These are phyloP conservation scores for Sinapis alba DNA, from an alignment of 441 rosid species.

Conservation along the genomic window DNA sequence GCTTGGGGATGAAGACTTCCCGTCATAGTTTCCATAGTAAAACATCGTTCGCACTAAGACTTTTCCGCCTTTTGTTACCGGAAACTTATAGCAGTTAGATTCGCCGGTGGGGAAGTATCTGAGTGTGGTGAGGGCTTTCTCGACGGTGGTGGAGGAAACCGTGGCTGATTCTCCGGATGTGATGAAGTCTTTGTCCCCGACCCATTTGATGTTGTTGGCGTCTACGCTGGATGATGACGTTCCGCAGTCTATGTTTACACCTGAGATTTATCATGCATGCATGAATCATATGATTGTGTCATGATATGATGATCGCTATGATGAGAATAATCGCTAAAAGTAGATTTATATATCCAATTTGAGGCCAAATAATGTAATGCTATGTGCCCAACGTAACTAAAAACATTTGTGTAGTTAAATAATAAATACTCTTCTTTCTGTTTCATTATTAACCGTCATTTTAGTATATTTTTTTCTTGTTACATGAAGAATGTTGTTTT, in stretches of 20 bases:
- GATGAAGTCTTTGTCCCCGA: slow-evolving; percentile 48
- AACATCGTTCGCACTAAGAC: slow-evolving; percentile 41
- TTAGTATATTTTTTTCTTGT: too few relatives aligned
- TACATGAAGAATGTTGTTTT: too few relatives aligned
- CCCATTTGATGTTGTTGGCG: slow-evolving; percentile 42
- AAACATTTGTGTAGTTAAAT: not conserved
- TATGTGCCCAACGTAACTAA: not conserved
- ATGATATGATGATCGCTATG: not conserved
- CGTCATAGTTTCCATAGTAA: slow-evolving; percentile 62
- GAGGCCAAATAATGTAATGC: not conserved
- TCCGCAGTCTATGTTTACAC: slow-evolving; percentile 60
- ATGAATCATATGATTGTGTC: not conserved
- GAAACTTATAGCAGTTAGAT: slow-evolving; percentile 56
- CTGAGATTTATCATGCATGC: slow-evolving; percentile 3
- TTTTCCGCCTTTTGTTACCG: slow-evolving; percentile 29
- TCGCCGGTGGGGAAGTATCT: slow-evolving; percentile 51
- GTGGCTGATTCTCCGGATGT: slow-evolving; percentile 31
- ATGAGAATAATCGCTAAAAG: not conserved
- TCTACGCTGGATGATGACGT: slow-evolving; percentile 36
- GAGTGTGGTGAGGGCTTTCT: slow-evolving; percentile 47
- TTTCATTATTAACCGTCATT: too few relatives aligned
- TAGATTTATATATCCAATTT: not conserved
- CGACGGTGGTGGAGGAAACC: slow-evolving; percentile 20
- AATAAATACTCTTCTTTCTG: not conserved
- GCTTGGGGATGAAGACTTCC: slow-evolving; percentile 43